A percentile compares a stretch with the other conserved stretches of the same genome.
Conservation (phyloP, 768 basidiomycete species). For the Lactarius hatsudake region DNA sequence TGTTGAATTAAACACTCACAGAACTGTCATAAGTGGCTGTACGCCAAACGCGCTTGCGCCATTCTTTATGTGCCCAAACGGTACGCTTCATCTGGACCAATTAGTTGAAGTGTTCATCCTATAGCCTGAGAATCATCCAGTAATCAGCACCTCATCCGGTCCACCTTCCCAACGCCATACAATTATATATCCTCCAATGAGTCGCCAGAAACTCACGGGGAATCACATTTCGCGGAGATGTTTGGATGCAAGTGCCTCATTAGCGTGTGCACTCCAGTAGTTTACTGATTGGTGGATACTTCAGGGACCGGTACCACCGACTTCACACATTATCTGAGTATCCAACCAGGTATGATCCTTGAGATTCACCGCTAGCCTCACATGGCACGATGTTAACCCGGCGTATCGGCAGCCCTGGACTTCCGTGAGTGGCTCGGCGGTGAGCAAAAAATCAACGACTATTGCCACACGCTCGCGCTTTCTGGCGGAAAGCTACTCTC, state of each 20-base stretch:
- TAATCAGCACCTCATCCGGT: slow-evolving; percentile 61
- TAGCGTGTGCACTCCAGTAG: background rate
- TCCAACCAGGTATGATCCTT: slow-evolving; percentile 46
- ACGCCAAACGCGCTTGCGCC: slow-evolving; percentile 62
- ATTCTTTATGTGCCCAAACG: slow-evolving; percentile 71
- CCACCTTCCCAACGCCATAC: slow-evolving; percentile 55
- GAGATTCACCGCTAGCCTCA: background rate
- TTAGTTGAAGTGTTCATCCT: background rate
- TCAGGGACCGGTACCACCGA: slow-evolving; percentile 68
- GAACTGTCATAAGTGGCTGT: slow-evolving; percentile 89
- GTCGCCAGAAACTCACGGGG: slow-evolving; percentile 32
- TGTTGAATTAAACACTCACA: slow-evolving; percentile 30
- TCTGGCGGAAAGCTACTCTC: slow-evolving; percentile 62
- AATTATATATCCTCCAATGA: slow-evolving; percentile 50
- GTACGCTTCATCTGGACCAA: slow-evolving; percentile 34
- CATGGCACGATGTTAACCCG: background rate
- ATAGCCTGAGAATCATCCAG: slow-evolving; percentile 39
- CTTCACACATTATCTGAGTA: slow-evolving; percentile 49
- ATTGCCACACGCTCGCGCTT: slow-evolving; percentile 67
- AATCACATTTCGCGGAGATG: slow-evolving; percentile 45
- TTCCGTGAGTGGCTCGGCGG: slow-evolving; percentile 77
- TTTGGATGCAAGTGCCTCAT: slow-evolving; percentile 46
- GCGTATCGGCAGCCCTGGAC: slow-evolving; percentile 50
- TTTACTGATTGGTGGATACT: slow-evolving; percentile 4
- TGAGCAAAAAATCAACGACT: slow-evolving; percentile 65